Evolutionary conservation across 2,329 filamentous ascomycete genomes (phyloP), one percentile per base, ranked within the genome.

Genomic region (Zarea fungicola): DNA sequence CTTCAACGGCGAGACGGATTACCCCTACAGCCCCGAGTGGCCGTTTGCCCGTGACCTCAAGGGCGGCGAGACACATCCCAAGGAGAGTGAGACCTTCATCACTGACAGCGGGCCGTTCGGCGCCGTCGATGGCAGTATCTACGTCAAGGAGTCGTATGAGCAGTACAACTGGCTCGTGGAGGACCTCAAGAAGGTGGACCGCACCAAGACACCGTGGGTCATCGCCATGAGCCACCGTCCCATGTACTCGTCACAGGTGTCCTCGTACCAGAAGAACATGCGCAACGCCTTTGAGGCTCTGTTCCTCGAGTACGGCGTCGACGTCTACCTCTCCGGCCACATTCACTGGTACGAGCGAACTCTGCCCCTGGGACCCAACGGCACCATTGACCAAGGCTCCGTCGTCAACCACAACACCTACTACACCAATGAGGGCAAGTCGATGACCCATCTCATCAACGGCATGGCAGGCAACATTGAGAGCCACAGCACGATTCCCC

Each of bases 391-490:
- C 61, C 52, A 53, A 1, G 49, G 46, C 5, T 68, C 69, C 1
- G 61, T 77, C 32, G 50, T 74, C 42, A 64, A 74, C 59, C 71
- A 75, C 52, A 65, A 73, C 58, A 77, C 73, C 9, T 77, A 75
- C 61, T 55, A 58, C 40, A 68, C 68, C 47, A 75, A 75, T 54
- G 62, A 70, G 1, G 74, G 74, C 39, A 64, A 62, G 21, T 74
- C 72, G 16, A 70, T 77, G 52, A 73, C 72, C 2, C 72, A 76
- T 50, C 62, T 78, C 28, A 64, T 73, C 59, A 77, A 77, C 56
- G 75, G 74, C n/a, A 73, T 73, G 65, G 75, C 75, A 3, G 74
- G 75, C 19, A 77, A 77, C 52, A 68, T 77, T 36, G 74, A 77
- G 54, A 71, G 67, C 50, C 74, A 77, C 60, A 69, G 63, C 52